phyloP scores from a whole-genome alignment of 192 early-diverging fungal species.

The Radiomyces spectabilis region DNA sequence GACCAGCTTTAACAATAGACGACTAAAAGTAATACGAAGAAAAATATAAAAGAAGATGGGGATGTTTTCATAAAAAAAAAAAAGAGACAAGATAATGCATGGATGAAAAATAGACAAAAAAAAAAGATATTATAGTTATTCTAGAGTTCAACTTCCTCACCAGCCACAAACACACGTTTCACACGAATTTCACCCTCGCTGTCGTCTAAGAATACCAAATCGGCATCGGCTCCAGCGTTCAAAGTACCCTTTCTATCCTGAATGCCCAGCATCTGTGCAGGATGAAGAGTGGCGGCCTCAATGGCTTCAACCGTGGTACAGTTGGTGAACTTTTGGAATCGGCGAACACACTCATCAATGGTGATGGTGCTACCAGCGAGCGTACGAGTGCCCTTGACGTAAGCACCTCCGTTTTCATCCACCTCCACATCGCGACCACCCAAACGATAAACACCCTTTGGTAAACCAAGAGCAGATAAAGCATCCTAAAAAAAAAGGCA shows the following conservation, averaged over 20 bases:
- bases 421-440: slow-evolving; percentile 26
- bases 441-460: slow-evolving; percentile 58
- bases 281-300: slow-evolving; percentile 75
- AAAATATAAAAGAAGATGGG: no score
- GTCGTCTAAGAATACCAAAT: slow-evolving; percentile 67
- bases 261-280: slow-evolving; percentile 69
- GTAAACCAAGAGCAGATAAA: slow-evolving; percentile 69
- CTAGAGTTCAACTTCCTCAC: slow-evolving; percentile 59
- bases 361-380: slow-evolving; percentile 65
- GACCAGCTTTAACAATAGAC: no score
- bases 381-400: slow-evolving; percentile 68
- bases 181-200: slow-evolving; percentile 39
- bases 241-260: slow-evolving; percentile 64
- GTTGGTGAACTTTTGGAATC: slow-evolving; percentile 70
- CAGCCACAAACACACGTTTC: slow-evolving; percentile 60
- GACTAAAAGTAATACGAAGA: no score
- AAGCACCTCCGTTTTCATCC: slow-evolving; percentile 41
- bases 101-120: no score
- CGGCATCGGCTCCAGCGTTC: slow-evolving; percentile 66
- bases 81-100: no score
- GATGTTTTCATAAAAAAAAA: no score
- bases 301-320: slow-evolving; percentile 71
- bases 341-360: slow-evolving; percentile 66
- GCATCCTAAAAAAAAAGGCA: slow-evolving; percentile 60
- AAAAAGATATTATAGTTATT: no score